Evolutionary conservation across 73 alveolate species (phyloP).

Genomic region (Effrenium voratum): DNA sequence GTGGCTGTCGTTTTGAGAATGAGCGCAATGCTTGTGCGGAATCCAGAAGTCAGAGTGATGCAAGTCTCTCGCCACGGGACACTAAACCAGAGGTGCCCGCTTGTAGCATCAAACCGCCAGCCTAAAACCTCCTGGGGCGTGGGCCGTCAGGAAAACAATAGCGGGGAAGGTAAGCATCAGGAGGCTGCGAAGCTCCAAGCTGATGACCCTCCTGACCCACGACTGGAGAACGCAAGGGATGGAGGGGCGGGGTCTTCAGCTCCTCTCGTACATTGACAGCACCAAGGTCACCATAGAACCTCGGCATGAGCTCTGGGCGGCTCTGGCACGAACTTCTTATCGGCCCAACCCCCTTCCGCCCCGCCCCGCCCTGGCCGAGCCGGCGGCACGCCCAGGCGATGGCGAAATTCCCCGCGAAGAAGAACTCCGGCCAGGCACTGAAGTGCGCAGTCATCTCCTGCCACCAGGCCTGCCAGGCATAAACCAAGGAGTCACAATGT

Average conservation of each 20-base stretch:
- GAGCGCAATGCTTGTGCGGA: background rate
- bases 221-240: background rate
- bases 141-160: constrained; percentile 32
- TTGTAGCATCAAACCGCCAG: background rate
- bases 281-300: constrained; percentile 88
- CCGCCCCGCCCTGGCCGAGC: background rate
- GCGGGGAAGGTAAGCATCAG: constrained; percentile 79
- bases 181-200: constrained; percentile 73
- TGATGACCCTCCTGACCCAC: constrained; percentile 65
- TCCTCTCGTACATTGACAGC: constrained; percentile 72
- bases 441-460: constrained; percentile 20
- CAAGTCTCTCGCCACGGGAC: background rate
- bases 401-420: constrained; percentile 77
- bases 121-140: background rate
- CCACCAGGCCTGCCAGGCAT: constrained; percentile 88
- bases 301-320: background rate
- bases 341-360: background rate
- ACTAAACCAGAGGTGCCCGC: too few relatives aligned
- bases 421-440: constrained; percentile 88
- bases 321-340: background rate
- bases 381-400: constrained; percentile 87
- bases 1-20: too few relatives aligned
- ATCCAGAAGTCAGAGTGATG: background rate
- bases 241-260: background rate
- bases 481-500: too few relatives aligned